These are phyloP conservation scores for Sarocladiaceae sp. DNA, from an alignment of 2,329 filamentous ascomycete species.

Conservation along the genomic window DNA sequence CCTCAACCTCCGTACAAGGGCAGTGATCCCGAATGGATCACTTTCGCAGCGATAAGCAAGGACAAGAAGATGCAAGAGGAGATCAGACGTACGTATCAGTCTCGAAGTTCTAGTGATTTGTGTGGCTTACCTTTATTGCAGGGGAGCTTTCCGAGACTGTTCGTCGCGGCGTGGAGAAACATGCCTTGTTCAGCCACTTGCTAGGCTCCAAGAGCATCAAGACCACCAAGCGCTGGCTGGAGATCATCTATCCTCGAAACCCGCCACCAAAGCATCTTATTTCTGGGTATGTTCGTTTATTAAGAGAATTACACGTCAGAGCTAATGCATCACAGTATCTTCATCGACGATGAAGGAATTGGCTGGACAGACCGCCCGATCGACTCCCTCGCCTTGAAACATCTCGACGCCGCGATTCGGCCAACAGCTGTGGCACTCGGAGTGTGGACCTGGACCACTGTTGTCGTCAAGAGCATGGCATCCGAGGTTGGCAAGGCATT, in stretches of 20 bases:
- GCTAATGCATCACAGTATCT: conserved; percentile 36
- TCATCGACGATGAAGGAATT: conserved; percentile 44
- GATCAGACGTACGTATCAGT: conserved; percentile 39
- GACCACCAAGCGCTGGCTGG: conserved; percentile 53
- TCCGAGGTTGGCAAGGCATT: conserved; percentile 39
- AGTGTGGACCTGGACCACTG: conserved; percentile 47
- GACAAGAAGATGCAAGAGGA: conserved; percentile 42
- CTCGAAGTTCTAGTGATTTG: not conserved
- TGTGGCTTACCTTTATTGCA: not conserved
- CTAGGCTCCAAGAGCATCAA: conserved; percentile 44
- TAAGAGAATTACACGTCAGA: no score
- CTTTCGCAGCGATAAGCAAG: conserved; percentile 54
- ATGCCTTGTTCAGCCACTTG: conserved; percentile 34
- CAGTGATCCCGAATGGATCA: conserved; percentile 59
- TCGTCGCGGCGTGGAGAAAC: conserved; percentile 32
- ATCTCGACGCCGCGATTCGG: conserved; percentile 46
- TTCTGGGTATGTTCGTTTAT: conserved; percentile 47
- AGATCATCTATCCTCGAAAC: conserved; percentile 54
- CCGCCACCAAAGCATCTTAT: conserved; percentile 57
- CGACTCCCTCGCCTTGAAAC: conserved; percentile 41
- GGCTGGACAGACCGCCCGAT: conserved; percentile 43
- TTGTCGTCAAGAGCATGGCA: conserved; percentile 41
- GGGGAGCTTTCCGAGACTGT: conserved; percentile 36
- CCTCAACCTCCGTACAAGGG: conserved; percentile 47
- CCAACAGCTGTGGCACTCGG: conserved; percentile 48